Evolutionary conservation across 1,139 yeast genomes (phyloP).

Genomic region (Sugiyamaella paludigena): DNA sequence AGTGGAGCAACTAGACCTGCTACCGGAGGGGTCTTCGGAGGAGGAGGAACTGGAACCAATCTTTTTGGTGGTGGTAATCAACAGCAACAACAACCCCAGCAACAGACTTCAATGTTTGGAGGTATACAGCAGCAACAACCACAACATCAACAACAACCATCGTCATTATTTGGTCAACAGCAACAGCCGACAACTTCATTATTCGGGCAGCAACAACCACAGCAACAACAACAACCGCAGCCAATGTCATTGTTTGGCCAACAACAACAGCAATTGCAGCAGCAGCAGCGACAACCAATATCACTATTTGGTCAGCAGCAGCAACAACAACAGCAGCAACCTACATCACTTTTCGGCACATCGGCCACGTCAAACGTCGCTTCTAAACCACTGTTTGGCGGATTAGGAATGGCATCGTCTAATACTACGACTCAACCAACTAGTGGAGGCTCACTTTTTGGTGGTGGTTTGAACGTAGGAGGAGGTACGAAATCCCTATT

Average conservation of each 20-base stretch:
- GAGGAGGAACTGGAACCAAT: not conserved
- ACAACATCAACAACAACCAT: conserved; percentile 3
- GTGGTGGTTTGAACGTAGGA: conserved; percentile 19
- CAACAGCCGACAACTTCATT: conserved; percentile 3
- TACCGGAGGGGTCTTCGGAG: conserved; percentile 1
- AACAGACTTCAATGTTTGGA: conserved; percentile 6
- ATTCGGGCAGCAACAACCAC: conserved; percentile 2
- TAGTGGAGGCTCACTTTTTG: conserved; percentile 31
- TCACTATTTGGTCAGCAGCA: conserved; percentile 5
- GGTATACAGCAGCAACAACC: not conserved
- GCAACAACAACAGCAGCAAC: conserved; percentile 3
- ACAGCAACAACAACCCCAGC: conserved; percentile 1
- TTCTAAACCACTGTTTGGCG: conserved; percentile 11
- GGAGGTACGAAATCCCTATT: conserved; percentile 12
- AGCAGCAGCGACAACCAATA: not conserved
- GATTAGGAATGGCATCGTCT: conserved; percentile 13
- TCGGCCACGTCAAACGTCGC: conserved; percentile 3
- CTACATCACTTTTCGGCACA: conserved; percentile 7
- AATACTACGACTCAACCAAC: conserved; percentile 14
- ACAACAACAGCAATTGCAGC: conserved; percentile 2
- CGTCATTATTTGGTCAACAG: conserved; percentile 4
- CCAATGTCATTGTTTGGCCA: conserved; percentile 4
- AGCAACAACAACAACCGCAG: conserved; percentile 4
- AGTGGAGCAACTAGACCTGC: conserved; percentile 3
- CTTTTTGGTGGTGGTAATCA: not conserved